phyloP scores from a whole-genome alignment of 345 rosid genomes.

The Reutealis trisperma region DNA sequence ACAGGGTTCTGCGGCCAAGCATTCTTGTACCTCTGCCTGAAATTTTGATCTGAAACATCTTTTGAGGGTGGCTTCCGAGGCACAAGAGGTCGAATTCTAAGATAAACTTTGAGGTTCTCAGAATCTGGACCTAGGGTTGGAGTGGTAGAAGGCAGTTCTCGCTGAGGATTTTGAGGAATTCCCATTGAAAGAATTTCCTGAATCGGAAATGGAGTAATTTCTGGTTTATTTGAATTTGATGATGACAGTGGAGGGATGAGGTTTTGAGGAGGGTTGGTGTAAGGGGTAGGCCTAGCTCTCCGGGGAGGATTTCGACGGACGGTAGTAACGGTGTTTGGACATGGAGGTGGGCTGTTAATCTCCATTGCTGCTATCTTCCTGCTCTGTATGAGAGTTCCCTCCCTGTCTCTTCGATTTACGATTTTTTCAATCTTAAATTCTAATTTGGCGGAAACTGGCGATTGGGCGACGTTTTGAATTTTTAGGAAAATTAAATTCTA shows the following conservation, averaged over 20 bases:
- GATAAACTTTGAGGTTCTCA: conserved; percentile 64
- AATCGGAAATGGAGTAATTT: conserved; percentile 58
- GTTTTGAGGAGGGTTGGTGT: conserved; percentile 22
- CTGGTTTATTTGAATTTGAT: conserved; percentile 9
- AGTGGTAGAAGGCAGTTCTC: not conserved
- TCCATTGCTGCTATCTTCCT: conserved; percentile 31
- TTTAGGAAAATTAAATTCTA: no score
- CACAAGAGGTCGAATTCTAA: conserved; percentile 57
- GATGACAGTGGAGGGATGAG: conserved; percentile 18
- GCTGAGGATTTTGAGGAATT: conserved; percentile 25
- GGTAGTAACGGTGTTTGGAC: conserved; percentile 59
- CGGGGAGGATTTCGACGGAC: conserved; percentile 80
- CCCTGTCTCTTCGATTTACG: no score
- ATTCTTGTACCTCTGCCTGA: conserved; percentile 44
- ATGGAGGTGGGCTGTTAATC: conserved; percentile 37
- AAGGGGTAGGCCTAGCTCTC: conserved; percentile 66
- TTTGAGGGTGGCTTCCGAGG: conserved; percentile 15
- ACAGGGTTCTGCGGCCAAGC: conserved; percentile 61
- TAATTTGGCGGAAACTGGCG: no score
- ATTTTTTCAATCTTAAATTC: no score
- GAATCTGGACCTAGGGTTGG: conserved; percentile 12
- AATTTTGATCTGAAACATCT: conserved; percentile 2
- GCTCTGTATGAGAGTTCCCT: not conserved
- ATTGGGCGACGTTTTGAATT: no score
- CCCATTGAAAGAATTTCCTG: conserved; percentile 59